A percentile compares a stretch with the other conserved stretches of the same genome.
Evolutionary conservation across 192 early-diverging fungal genomes (phyloP).

Genomic region (Oehlia diaphana): DNA sequence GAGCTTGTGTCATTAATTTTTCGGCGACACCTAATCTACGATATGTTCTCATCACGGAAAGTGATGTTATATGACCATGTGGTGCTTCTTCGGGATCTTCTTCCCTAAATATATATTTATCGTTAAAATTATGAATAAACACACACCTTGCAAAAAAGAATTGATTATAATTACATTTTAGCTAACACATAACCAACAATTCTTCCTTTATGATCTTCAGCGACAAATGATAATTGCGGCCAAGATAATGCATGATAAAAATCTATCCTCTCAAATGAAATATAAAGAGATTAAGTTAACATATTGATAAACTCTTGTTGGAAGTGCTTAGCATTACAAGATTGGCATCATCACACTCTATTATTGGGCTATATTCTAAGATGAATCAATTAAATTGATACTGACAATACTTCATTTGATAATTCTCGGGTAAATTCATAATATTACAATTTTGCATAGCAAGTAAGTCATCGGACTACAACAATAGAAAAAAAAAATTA

Average conservation of each 20-base stretch:
- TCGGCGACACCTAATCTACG: slow-evolving; percentile 95
- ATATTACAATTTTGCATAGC: slow-evolving; percentile 98
- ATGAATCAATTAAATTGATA: neutral
- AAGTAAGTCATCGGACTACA: slow-evolving; percentile 80
- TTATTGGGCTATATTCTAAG: too few species aligned
- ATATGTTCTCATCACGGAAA: slow-evolving; percentile 96
- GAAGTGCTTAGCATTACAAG: too few species aligned
- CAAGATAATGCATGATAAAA: slow-evolving; percentile 80
- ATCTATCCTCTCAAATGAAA: slow-evolving; percentile 42
- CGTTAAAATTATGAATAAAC: too few species aligned
- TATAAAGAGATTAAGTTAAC: neutral
- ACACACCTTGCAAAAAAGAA: neutral
- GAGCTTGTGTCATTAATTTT: slow-evolving; percentile 93
- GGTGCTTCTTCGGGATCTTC: slow-evolving; percentile 70
- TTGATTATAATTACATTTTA: slow-evolving; percentile 73
- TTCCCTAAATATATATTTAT: slow-evolving; percentile 60
- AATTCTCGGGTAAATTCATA: slow-evolving; percentile 97
- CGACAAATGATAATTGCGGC: slow-evolving; percentile 95
- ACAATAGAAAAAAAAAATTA: neutral
- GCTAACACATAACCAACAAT: slow-evolving; percentile 98
- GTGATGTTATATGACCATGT: slow-evolving; percentile 96
- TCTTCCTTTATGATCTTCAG: slow-evolving; percentile 86
- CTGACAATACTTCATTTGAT: slow-evolving; percentile 98
- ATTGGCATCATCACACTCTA: too few species aligned
- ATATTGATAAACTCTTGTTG: too few species aligned